These are phyloP conservation scores for Vitis hybrid DNA, from an alignment of 177 flowering plant species.

Conservation along the genomic window DNA sequence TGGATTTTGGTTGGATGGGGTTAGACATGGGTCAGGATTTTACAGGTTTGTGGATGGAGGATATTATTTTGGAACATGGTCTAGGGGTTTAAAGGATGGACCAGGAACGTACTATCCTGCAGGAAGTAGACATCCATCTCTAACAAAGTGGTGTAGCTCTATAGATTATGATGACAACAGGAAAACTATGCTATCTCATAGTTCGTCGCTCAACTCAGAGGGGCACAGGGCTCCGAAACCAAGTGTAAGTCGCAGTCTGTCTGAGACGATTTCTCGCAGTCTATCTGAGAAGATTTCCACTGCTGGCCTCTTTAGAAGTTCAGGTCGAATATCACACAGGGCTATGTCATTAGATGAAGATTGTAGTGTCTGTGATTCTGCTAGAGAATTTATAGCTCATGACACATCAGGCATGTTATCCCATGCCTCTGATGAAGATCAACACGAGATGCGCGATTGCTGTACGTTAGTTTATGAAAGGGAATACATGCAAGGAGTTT, in stretches of 20 bases:
- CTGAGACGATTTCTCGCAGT: constrained; percentile 48
- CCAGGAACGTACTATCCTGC: constrained; percentile 78
- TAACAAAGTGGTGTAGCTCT: constrained; percentile 37
- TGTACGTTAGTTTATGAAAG: constrained; percentile 55
- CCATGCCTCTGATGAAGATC: constrained; percentile 28
- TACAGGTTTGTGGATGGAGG: constrained; percentile 77
- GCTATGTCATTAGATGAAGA: constrained; percentile 36
- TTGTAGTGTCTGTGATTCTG: constrained; percentile 25
- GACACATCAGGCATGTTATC: constrained; percentile 32
- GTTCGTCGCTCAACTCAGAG: constrained; percentile 27
- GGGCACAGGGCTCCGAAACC: constrained; percentile 25
- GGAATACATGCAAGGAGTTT: constrained; percentile 92
- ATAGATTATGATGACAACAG: constrained; percentile 23
- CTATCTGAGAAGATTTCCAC: constrained; percentile 41
- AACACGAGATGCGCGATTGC: constrained; percentile 30
- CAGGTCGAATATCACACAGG: constrained; percentile 47
- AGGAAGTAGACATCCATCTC: constrained; percentile 56
- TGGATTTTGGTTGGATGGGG: constrained; percentile 85
- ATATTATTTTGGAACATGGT: constrained; percentile 87
- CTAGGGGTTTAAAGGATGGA: constrained; percentile 84
- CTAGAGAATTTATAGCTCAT: constrained; percentile 25
- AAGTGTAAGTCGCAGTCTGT: constrained; percentile 38
- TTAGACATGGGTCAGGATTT: constrained; percentile 75
- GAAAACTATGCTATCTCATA: constrained; percentile 22
- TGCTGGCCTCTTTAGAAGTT: constrained; percentile 31